Evolutionary conservation across 768 basidiomycete species (phyloP), one percentile per base, ranked within the genome.

Genomic region (Amanita pallidorosea): DNA sequence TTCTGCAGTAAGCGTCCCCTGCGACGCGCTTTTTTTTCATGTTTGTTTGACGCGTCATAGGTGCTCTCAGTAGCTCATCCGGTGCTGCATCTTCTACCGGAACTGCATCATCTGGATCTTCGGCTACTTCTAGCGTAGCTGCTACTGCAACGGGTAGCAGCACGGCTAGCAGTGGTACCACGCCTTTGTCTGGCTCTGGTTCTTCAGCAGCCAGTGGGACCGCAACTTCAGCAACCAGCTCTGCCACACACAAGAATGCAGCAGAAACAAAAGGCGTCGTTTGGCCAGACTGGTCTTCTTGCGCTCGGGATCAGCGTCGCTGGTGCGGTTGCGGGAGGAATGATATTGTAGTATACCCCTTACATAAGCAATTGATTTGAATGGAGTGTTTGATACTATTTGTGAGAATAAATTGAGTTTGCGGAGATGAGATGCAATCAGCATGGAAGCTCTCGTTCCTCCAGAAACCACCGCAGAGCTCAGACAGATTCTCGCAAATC

Each of bases 401-500:
- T 22, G 42, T 22, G 43, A 44, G 15, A 17, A 33, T 36, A 31
- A 44, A 40, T 33, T 20, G 31, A 35, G 7, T 7, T n/a, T n/a
- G 13, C 5, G 40, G 27, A 13, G 12, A 22, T 31, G 12, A 4
- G 3, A 23, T 20, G 17, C 17, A 3, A 22, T 17, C 45, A 56
- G 53, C 25, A 75, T 76, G 75, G 75, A 74, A 43, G 55, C 68
- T 13, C 71, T 75, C n/a, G 74, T 76, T 3, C 76, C 83, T 0
- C 74, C 80, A 51, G 83, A 88, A 63, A 85, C 88, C 41, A 81
- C 83, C 6, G 67, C 71, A 11, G 85, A 89, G 59, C 75, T 89
- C 56, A 88, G 84, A 0, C 88, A 90, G 66, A 87, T 89, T 54
- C 78, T 91, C 37, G 83, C 85, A 9, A 90, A 91, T 65, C 79